These are phyloP conservation scores for Zygosaccharomyces gambellarensis DNA, from an alignment of 805 yeast species.

Conservation along the genomic window DNA sequence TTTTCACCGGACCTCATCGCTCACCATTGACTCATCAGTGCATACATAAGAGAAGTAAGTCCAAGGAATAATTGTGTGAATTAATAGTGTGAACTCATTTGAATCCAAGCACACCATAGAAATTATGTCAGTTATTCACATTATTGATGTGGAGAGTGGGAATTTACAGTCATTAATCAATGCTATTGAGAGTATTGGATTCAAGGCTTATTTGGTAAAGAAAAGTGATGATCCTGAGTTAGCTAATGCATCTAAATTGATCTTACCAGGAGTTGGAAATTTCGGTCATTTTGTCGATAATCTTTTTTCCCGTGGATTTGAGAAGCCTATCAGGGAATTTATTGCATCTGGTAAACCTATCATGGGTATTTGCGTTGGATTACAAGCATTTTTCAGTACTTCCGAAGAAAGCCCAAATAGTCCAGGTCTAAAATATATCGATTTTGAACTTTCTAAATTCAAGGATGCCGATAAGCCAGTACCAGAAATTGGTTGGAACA, in stretches of 20 bases:
- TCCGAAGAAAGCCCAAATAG: constrained; percentile 69
- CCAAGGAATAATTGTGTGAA: not conserved
- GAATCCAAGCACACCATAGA: not conserved
- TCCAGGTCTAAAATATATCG: constrained; percentile 57
- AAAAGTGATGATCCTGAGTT: constrained; percentile 50
- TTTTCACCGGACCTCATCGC: not conserved
- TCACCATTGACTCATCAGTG: not conserved
- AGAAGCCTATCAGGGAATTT: constrained; percentile 59
- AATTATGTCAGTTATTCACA: constrained; percentile 38
- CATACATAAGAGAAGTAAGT: not conserved
- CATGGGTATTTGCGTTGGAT: constrained; percentile 97
- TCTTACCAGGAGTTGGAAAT: constrained; percentile 97
- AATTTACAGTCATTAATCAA: constrained; percentile 84
- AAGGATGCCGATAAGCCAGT: constrained; percentile 66
- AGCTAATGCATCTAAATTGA: constrained; percentile 47
- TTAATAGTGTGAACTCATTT: not conserved
- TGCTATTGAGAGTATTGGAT: constrained; percentile 78
- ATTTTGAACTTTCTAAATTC: constrained; percentile 55
- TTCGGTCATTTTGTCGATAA: constrained; percentile 88
- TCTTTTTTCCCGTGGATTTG: constrained; percentile 56
- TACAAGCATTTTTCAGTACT: constrained; percentile 74
- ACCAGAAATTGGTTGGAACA: constrained; percentile 97
- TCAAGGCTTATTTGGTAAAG: constrained; percentile 56
- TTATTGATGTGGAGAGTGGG: constrained; percentile 92
- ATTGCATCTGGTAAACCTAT: constrained; percentile 75